phyloP scores from a whole-genome alignment of 192 early-diverging fungal species.

The Neocallimastix lanati region DNA sequence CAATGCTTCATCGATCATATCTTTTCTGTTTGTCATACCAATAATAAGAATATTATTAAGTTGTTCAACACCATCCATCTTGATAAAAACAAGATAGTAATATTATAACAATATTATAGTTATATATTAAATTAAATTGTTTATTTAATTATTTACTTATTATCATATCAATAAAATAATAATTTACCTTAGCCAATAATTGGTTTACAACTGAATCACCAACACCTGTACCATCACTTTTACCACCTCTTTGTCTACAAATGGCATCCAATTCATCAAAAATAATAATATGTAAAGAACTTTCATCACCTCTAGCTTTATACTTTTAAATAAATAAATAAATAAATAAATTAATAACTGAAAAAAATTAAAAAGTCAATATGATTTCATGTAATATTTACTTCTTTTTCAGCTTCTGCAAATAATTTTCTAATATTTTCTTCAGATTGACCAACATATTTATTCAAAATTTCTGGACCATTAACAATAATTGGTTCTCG shows the following conservation, averaged over 20 bases:
- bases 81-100: too few relatives aligned
- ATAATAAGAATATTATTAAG: slow-evolving; percentile 95
- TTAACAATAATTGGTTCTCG: slow-evolving; percentile 86
- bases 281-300: slow-evolving; percentile 88
- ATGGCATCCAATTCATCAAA: slow-evolving; percentile 98
- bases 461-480: slow-evolving; percentile 89
- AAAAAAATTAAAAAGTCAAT: too few relatives aligned
- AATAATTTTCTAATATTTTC: slow-evolving; percentile 95
- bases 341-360: too few relatives aligned
- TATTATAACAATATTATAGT: too few relatives aligned
- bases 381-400: slow-evolving; percentile 3
- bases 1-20: slow-evolving; percentile 96
- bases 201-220: slow-evolving; percentile 97
- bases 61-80: slow-evolving; percentile 97
- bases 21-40: slow-evolving; percentile 95
- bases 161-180: neutral
- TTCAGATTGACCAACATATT: slow-evolving; percentile 91
- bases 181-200: slow-evolving; percentile 61
- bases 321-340: slow-evolving; percentile 26
- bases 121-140: too few relatives aligned
- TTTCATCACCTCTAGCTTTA: slow-evolving; percentile 77
- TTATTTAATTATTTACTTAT: too few relatives aligned
- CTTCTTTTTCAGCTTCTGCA: slow-evolving; percentile 77
- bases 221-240: slow-evolving; percentile 79
- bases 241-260: slow-evolving; percentile 89